phyloP scores from a whole-genome alignment of 768 basidiomycete genomes.

The Lactarius pseudohatsudake region DNA sequence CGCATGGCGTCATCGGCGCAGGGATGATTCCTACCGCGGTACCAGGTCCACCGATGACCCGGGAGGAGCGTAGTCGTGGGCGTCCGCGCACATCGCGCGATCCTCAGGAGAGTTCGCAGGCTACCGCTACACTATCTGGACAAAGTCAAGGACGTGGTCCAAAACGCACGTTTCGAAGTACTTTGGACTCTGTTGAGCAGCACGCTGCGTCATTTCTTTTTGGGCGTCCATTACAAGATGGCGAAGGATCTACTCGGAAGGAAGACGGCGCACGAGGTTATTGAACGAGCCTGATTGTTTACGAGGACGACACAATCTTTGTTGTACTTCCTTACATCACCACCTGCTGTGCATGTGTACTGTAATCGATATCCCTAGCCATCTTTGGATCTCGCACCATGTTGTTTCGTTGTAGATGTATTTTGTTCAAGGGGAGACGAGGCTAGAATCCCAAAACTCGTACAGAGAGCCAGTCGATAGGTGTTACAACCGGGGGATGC shows the following conservation, averaged over 20 bases:
- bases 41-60: constrained; percentile 15
- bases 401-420: neutral
- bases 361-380: constrained; percentile 22
- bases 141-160: constrained; percentile 59
- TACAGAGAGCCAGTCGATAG: neutral
- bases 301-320: constrained; percentile 8
- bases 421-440: neutral
- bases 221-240: constrained; percentile 45
- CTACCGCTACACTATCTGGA: constrained; percentile 3
- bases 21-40: neutral
- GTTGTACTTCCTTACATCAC: constrained; percentile 22
- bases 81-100: constrained; percentile 19
- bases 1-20: constrained; percentile 11
- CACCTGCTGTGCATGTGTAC: constrained; percentile 14
- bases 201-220: constrained; percentile 66
- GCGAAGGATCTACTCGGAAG: constrained; percentile 21
- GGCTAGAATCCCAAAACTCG: neutral
- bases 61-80: constrained; percentile 27
- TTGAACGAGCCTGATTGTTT: constrained; percentile 9
- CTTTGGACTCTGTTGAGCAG: constrained; percentile 67
- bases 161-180: constrained; percentile 64
- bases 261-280: constrained; percentile 24
- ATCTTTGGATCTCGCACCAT: neutral
- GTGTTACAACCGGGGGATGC: neutral
- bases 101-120: constrained; percentile 9